These are phyloP conservation scores for Simplicillium sp. DNA, from an alignment of 2,329 filamentous ascomycete genomes.

Conservation along the genomic window DNA sequence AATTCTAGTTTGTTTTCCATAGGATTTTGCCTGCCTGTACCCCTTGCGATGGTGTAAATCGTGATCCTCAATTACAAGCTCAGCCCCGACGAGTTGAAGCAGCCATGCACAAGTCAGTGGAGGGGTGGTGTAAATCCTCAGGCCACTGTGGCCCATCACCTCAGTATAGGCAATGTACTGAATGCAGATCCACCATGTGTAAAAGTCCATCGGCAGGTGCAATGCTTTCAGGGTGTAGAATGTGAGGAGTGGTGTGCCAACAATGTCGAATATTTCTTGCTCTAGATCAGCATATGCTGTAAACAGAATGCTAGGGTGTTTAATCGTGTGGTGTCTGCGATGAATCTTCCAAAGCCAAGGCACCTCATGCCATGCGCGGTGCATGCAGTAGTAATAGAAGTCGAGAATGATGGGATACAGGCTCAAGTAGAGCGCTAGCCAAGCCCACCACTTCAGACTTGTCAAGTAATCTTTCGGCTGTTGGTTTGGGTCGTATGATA, in stretches of 20 bases:
- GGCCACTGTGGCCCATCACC: constrained; percentile 24
- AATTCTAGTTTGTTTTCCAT: not conserved
- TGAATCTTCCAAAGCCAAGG: constrained; percentile 29
- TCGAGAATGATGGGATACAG: constrained; percentile 22
- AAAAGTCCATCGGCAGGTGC: constrained; percentile 31
- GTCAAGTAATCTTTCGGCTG: no score
- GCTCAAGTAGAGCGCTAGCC: constrained; percentile 23
- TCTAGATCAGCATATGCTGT: constrained; percentile 28
- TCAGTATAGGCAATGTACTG: constrained; percentile 28
- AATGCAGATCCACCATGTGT: constrained; percentile 34
- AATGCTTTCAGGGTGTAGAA: constrained; percentile 19
- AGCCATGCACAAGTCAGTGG: constrained; percentile 21
- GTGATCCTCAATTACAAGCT: constrained; percentile 30
- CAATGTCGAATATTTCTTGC: constrained; percentile 30
- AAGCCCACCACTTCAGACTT: constrained; percentile 11
- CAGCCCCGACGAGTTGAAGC: constrained; percentile 18
- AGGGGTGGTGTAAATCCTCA: constrained; percentile 22
- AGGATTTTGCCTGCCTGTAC: not conserved
- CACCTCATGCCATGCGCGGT: constrained; percentile 29
- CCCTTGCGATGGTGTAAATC: constrained; percentile 25
- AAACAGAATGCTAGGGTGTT: constrained; percentile 30
- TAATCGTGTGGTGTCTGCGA: constrained; percentile 31
- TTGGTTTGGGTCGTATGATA: no score
- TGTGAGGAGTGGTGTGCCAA: constrained; percentile 26
- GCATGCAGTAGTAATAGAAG: constrained; percentile 24